A percentile compares a stretch with the other conserved stretches of the same genome.
Evolutionary conservation across 2,329 filamentous ascomycete genomes (phyloP).

Genomic region (Penicillium vulpinum): DNA sequence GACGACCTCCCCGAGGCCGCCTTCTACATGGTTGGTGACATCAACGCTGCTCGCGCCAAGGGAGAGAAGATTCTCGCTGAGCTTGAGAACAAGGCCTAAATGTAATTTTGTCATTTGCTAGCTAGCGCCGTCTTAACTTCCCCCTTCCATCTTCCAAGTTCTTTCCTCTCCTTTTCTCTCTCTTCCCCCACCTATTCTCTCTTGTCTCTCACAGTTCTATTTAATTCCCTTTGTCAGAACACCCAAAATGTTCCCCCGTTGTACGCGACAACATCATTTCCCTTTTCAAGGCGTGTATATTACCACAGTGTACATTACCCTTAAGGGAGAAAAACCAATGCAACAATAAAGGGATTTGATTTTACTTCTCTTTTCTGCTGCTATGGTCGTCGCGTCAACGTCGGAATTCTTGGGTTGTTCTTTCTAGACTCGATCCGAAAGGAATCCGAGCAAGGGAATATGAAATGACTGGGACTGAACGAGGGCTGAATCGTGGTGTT

Average conservation of each 20-base stretch:
- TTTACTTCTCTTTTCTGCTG: slow-evolving; percentile 14
- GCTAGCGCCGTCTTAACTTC: slow-evolving; percentile 35
- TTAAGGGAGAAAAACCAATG: slow-evolving; percentile 30
- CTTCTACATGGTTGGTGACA: slow-evolving; percentile 98
- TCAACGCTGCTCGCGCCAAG: slow-evolving; percentile 89
- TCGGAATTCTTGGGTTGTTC: not conserved
- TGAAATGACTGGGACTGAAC: not conserved
- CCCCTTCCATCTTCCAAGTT: slow-evolving; percentile 15
- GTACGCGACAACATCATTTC: slow-evolving; percentile 26
- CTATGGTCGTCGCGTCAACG: not conserved
- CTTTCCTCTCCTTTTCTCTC: slow-evolving; percentile 5
- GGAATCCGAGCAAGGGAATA: slow-evolving; percentile 6
- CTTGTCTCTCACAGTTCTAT: slow-evolving; percentile 17
- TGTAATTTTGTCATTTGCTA: slow-evolving; percentile 45
- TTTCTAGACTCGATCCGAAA: slow-evolving; percentile 13
- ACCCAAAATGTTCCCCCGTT: slow-evolving; percentile 9
- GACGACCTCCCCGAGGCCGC: slow-evolving; percentile 91
- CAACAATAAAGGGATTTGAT: slow-evolving; percentile 24
- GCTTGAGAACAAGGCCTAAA: slow-evolving; percentile 64
- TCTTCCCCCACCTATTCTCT: slow-evolving; percentile 6
- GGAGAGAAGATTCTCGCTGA: slow-evolving; percentile 99
- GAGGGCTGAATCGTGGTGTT: not conserved
- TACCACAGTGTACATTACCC: slow-evolving; percentile 46
- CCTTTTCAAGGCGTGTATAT: slow-evolving; percentile 44
- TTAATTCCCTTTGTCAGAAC: slow-evolving; percentile 31